phyloP scores from a whole-genome alignment of 768 basidiomycete genomes.

The Candolleomyces aberdarensis region DNA sequence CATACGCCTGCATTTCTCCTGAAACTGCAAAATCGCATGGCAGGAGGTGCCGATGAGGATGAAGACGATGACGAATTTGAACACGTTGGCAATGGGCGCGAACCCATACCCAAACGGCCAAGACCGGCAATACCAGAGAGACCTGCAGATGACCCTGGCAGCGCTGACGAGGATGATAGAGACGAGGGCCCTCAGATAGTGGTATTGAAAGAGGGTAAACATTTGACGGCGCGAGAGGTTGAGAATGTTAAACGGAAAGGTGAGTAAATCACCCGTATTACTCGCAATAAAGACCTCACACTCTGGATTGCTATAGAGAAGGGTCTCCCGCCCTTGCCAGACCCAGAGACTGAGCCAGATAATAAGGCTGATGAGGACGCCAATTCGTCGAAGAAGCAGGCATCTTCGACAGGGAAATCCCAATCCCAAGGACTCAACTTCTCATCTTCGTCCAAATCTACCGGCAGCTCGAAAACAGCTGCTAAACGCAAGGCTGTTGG shows the following conservation, averaged over 20 bases:
- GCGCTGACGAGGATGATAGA: constrained; percentile 48
- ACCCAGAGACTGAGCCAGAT: background rate
- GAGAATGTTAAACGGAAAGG: constrained; percentile 76
- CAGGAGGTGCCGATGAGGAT: constrained; percentile 49
- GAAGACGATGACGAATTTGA: constrained; percentile 54
- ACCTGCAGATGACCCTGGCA: constrained; percentile 65
- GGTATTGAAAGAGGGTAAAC: constrained; percentile 85
- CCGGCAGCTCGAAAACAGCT: background rate
- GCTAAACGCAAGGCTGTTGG: constrained; percentile 39
- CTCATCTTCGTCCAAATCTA: background rate
- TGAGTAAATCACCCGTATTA: constrained; percentile 22
- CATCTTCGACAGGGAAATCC: background rate
- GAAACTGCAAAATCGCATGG: constrained; percentile 60
- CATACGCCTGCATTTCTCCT: constrained; percentile 62
- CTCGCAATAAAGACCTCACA: too few relatives aligned
- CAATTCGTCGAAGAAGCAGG: background rate
- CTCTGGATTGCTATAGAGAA: background rate
- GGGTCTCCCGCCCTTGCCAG: background rate
- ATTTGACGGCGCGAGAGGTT: constrained; percentile 73
- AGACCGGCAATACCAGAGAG: constrained; percentile 69
- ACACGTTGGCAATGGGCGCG: constrained; percentile 63
- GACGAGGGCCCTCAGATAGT: constrained; percentile 90
- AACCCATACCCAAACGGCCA: constrained; percentile 73
- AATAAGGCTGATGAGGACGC: background rate
- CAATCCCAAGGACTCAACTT: background rate